phyloP scores from a whole-genome alignment of 305 asterid species.

The Plantago lanceolata region DNA sequence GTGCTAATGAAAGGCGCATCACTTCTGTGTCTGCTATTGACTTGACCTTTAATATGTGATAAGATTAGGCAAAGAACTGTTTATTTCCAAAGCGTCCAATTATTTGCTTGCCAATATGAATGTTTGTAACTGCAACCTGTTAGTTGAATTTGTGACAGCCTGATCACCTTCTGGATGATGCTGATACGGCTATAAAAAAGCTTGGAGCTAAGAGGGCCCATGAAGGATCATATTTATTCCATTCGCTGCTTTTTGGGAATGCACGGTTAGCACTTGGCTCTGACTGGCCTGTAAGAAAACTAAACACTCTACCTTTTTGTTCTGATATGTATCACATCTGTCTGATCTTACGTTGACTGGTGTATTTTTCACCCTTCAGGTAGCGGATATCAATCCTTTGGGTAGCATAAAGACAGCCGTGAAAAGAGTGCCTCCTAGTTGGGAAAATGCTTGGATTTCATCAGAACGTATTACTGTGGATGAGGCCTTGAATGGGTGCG shows the following conservation, averaged over 20 bases:
- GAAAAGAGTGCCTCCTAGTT: conserved; percentile 67
- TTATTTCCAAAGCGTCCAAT: not conserved
- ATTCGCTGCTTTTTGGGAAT: conserved; percentile 55
- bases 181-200: conserved; percentile 69
- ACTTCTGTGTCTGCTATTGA: no score
- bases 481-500: conserved; percentile 79
- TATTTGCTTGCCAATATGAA: conserved; percentile 15
- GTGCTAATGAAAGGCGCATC: no score
- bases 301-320: conserved; percentile 4
- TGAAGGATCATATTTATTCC: conserved; percentile 68
- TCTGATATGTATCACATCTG: not conserved
- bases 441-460: conserved; percentile 74
- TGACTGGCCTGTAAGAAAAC: conserved; percentile 85
- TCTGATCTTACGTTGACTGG: not conserved
- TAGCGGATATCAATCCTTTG: conserved; percentile 79
- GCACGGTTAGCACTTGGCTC: conserved; percentile 84
- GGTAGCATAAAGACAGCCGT: conserved; percentile 70
- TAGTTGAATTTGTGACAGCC: conserved; percentile 53
- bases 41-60: no score
- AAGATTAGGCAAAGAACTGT: not conserved
- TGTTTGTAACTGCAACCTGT: conserved; percentile 19
- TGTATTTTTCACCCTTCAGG: conserved; percentile 42
- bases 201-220: conserved; percentile 78
- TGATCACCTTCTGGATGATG: conserved; percentile 86
- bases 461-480: conserved; percentile 56